Evolutionary conservation across 495 filamentous ascomycete genomes (phyloP), one percentile per base, ranked within the genome.

Genomic region (Immersiella caudata): DNA sequence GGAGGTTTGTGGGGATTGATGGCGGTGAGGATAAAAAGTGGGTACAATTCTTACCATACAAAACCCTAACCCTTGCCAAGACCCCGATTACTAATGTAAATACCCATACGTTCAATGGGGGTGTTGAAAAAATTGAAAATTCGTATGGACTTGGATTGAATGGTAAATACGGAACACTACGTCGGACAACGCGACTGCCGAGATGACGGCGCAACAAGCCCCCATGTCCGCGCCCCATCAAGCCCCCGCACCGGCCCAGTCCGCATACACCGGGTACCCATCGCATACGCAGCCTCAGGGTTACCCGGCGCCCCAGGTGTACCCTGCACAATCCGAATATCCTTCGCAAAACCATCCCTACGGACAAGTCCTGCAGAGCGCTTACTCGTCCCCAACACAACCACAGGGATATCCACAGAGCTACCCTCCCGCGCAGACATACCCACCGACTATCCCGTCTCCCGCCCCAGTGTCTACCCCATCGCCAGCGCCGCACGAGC

Each of bases 141-240:
- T n/a, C n/a, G n/a, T n/a, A n/a, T n/a, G n/a, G n/a, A n/a, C n/a
- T n/a, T n/a, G n/a, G n/a, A n/a, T n/a, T n/a, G n/a, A n/a, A n/a
- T n/a, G n/a, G n/a, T n/a, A n/a, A n/a, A n/a, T n/a, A n/a, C n/a
- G n/a, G n/a, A n/a, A n/a, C n/a, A n/a, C n/a, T n/a, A n/a, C n/a
- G n/a, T n/a, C n/a, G 21, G 72, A 76, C 62, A 73, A 72, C 33
- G 74, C 67, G 12, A 64, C 66, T 49, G 68, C 74, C 56, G 79
- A 83, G 74, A 78, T 80, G 74, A 74, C 73, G 35, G 67, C 73
- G 6, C 77, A 75, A 35, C 57, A 67, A 40, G 63, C 69, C 12
- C 75, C 73, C 2, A 78, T 78, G 61, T 68, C 70, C 1, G 66
- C 49, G 9, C 36, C 62, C n/a, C 75, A 77, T 51, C 74, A 72